These are phyloP conservation scores for Xylariaceae sp. DNA, from an alignment of 2,329 filamentous ascomycete genomes.

Conservation along the genomic window DNA sequence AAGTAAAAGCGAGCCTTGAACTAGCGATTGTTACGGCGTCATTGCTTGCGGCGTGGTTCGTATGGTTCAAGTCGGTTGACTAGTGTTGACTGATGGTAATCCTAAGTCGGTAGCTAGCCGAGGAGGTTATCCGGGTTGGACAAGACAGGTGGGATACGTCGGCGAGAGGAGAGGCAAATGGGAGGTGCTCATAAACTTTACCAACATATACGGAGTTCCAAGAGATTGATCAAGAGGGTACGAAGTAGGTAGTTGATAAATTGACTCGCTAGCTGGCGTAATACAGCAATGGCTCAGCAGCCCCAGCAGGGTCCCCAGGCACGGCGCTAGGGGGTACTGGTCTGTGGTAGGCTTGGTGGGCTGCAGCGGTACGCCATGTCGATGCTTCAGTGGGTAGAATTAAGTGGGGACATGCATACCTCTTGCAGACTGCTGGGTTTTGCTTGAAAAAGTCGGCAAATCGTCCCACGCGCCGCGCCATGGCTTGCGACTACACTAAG, in stretches of 20 bases:
- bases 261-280: constrained; percentile 9
- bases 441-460: neutral
- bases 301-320: no score
- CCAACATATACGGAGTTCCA: neutral
- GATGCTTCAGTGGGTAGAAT: no score
- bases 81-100: neutral
- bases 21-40: constrained; percentile 33
- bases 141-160: neutral
- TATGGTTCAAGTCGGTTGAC: constrained; percentile 5
- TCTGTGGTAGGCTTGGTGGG: no score
- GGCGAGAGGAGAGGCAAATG: neutral
- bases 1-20: constrained; percentile 29
- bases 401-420: no score
- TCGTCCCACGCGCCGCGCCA: constrained; percentile 6
- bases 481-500: constrained; percentile 10
- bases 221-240: constrained; percentile 1
- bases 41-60: constrained; percentile 30
- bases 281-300: constrained; percentile 15
- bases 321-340: constrained; percentile 5
- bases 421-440: no score
- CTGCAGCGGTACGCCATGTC: neutral
- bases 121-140: no score
- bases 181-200: neutral
- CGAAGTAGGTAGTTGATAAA: constrained; percentile 7
- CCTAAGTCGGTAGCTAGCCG: neutral